These are phyloP conservation scores for Venturia aucupariae DNA, from an alignment of 2,329 filamentous ascomycete species.

Conservation along the genomic window DNA sequence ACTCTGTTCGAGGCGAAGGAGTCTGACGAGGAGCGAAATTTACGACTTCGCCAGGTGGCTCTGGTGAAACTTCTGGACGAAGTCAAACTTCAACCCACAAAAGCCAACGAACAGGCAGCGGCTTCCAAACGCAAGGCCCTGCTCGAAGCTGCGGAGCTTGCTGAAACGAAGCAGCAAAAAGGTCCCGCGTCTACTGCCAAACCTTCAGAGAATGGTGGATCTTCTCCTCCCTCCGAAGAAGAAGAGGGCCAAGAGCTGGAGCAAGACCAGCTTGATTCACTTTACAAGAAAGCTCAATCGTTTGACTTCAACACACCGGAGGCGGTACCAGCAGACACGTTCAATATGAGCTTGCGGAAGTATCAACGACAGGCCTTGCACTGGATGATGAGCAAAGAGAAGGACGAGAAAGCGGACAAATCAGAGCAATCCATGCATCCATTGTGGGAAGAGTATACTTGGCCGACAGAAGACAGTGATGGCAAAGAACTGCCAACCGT, in stretches of 20 bases:
- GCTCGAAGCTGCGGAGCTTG: slow-evolving; percentile 75
- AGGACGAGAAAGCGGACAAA: slow-evolving; percentile 56
- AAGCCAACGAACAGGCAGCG: slow-evolving; percentile 62
- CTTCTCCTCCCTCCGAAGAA: slow-evolving; percentile 52
- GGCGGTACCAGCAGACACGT: slow-evolving; percentile 72
- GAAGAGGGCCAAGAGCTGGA: slow-evolving; percentile 89
- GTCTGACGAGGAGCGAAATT: slow-evolving; percentile 70
- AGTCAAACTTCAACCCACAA: slow-evolving; percentile 69
- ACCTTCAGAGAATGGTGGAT: slow-evolving; percentile 36
- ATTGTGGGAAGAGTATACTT: slow-evolving; percentile 90
- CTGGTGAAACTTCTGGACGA: slow-evolving; percentile 85
- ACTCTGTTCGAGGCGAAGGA: slow-evolving; percentile 79
- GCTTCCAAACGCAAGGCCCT: slow-evolving; percentile 77
- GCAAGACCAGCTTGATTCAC: slow-evolving; percentile 84
- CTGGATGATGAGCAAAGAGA: slow-evolving; percentile 96
- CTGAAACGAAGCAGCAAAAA: slow-evolving; percentile 55
- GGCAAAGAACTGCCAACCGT: slow-evolving; percentile 63
- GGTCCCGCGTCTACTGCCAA: slow-evolving; percentile 41
- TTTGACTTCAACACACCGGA: slow-evolving; percentile 92
- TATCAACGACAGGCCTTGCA: slow-evolving; percentile 94
- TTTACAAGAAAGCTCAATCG: slow-evolving; percentile 93
- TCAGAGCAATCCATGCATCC: slow-evolving; percentile 85
- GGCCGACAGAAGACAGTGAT: slow-evolving; percentile 81
- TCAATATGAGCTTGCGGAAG: slow-evolving; percentile 72
- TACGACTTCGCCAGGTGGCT: slow-evolving; percentile 77